phyloP scores from a whole-genome alignment of 2,329 filamentous ascomycete species.

The Ceratocystis huliohia region DNA sequence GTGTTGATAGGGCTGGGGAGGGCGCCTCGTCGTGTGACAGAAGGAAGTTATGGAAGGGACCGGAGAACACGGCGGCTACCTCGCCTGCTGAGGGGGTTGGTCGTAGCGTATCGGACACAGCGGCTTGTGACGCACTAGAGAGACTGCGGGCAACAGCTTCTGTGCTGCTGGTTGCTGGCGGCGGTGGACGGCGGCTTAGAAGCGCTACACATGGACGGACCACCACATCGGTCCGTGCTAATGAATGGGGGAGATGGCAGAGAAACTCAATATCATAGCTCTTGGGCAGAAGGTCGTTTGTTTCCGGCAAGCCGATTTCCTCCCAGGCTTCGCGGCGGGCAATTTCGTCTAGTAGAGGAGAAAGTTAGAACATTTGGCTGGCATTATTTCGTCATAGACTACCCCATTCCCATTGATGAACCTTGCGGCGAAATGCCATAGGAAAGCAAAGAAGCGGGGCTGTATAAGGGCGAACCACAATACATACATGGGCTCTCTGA shows the following conservation, averaged over 20 bases:
- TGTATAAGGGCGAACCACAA: no score
- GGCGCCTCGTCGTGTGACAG: constrained; percentile 36
- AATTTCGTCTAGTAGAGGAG: constrained; percentile 52
- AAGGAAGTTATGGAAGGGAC: constrained; percentile 75
- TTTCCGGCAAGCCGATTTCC: constrained; percentile 76
- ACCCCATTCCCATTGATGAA: no score
- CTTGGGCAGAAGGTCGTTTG: constrained; percentile 53
- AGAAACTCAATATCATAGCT: constrained; percentile 81
- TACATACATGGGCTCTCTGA: constrained; percentile 48
- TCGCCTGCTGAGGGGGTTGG: constrained; percentile 77
- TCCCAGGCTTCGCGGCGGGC: constrained; percentile 83
- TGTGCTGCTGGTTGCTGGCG: constrained; percentile 27
- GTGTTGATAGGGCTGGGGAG: constrained; percentile 28
- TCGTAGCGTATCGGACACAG: constrained; percentile 46
- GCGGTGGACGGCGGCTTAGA: constrained; percentile 46
- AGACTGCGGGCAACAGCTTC: constrained; percentile 8
- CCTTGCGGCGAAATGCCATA: background rate
- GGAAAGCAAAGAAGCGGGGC: background rate
- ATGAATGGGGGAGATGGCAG: constrained; percentile 65
- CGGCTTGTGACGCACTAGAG: constrained; percentile 7
- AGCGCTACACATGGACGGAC: constrained; percentile 69
- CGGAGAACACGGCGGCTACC: constrained; percentile 87
- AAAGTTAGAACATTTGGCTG: background rate
- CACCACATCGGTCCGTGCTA: constrained; percentile 60
- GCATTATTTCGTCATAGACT: background rate